Conservation (phyloP, 208 protist genomes). For the Wallacemonas sp. region DNA sequence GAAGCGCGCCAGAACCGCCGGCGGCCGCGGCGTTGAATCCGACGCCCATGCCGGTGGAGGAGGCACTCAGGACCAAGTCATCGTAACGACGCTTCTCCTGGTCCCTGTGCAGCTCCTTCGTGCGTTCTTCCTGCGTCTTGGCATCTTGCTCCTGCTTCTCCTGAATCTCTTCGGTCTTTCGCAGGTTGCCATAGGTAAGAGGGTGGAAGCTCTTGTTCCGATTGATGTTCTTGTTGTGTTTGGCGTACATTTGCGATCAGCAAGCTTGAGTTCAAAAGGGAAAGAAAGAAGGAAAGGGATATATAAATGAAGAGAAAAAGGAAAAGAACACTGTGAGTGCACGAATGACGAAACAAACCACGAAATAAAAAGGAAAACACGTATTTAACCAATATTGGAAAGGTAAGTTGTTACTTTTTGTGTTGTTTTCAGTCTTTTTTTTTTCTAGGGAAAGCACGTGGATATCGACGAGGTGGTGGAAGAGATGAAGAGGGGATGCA, state of each 20-base stretch:
- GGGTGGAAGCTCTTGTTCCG: conserved; percentile 91
- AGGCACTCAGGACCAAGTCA: conserved; percentile 47
- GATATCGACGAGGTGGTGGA: too few relatives aligned
- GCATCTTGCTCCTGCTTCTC: conserved; percentile 47
- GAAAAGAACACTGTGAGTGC: background rate
- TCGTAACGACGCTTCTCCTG: conserved; percentile 84
- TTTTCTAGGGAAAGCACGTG: too few relatives aligned
- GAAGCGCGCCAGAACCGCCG: conserved; percentile 39
- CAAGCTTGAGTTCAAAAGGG: background rate
- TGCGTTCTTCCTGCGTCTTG: conserved; percentile 36
- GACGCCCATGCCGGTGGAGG: conserved; percentile 24
- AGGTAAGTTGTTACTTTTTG: too few relatives aligned
- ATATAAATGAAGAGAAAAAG: conserved; percentile 4
- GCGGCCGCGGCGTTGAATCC: conserved; percentile 10
- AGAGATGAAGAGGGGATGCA: too few relatives aligned
- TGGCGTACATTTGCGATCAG: conserved; percentile 63
- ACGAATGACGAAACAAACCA: background rate
- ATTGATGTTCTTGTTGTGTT: conserved; percentile 91
- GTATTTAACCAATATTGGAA: too few relatives aligned
- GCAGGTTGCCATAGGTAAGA: conserved; percentile 76
- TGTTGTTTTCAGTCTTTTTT: background rate
- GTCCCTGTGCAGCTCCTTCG: conserved; percentile 56
- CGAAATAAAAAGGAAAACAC: too few relatives aligned
- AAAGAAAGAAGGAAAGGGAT: conserved; percentile 9
- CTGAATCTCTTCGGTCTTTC: conserved; percentile 61